phyloP scores from a whole-genome alignment of 768 basidiomycete genomes.

The Trametes punicea region DNA sequence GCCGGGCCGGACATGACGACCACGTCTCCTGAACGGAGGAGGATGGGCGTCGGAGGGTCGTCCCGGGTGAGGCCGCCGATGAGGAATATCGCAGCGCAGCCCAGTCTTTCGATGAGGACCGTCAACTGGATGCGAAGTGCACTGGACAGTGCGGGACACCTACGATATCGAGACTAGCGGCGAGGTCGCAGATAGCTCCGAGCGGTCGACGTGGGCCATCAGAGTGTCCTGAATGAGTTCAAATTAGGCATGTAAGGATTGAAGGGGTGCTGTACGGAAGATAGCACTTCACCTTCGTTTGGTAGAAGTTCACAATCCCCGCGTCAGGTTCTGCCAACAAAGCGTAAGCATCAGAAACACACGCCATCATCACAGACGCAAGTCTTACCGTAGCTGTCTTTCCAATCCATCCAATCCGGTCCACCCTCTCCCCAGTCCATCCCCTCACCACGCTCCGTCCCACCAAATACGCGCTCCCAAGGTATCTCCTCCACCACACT shows the following conservation, averaged over 20 bases:
- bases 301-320: constrained; percentile 96
- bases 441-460: constrained; percentile 23
- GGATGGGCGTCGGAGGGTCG: constrained; percentile 69
- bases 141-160: constrained; percentile 26
- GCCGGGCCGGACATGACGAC: constrained; percentile 89
- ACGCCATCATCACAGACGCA: not conserved
- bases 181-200: constrained; percentile 88
- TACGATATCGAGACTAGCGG: constrained; percentile 95
- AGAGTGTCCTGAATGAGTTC: constrained; percentile 65
- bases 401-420: constrained; percentile 73
- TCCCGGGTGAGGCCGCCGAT: constrained; percentile 84
- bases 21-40: constrained; percentile 88
- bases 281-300: constrained; percentile 54
- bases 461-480: constrained; percentile 65
- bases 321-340: constrained; percentile 80
- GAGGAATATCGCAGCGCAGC: constrained; percentile 86
- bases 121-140: not conserved
- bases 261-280: not conserved
- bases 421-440: constrained; percentile 48
- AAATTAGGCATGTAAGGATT: not conserved
- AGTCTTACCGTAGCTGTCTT: constrained; percentile 67
- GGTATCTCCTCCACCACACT: constrained; percentile 58
- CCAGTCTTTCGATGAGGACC: constrained; percentile 53
- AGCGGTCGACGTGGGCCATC: constrained; percentile 97
- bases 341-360: not conserved